Evolutionary conservation across 1,284 basidiomycete species (phyloP).

Genomic region (Vanrija pseudolonga): DNA sequence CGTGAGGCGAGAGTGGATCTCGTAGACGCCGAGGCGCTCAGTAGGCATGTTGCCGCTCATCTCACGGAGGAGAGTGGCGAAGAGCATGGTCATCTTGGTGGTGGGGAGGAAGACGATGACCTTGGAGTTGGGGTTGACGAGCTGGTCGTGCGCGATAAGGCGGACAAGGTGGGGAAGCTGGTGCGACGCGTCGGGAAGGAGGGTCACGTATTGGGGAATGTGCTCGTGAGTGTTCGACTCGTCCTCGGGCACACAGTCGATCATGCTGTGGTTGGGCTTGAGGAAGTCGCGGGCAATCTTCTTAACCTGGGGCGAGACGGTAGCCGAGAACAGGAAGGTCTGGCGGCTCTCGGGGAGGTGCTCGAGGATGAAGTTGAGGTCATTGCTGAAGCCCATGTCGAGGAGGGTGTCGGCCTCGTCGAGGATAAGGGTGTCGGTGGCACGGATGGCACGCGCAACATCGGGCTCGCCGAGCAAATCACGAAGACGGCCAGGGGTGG

Average conservation of each 20-base stretch:
- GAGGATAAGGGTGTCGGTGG: conserved; percentile 68
- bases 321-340: conserved; percentile 95
- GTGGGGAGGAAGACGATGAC: conserved; percentile 86
- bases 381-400: conserved; percentile 93
- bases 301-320: conserved; percentile 54
- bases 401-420: conserved; percentile 95
- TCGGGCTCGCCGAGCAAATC: conserved; percentile 69
- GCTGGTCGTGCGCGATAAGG: conserved; percentile 85
- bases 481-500: conserved; percentile 83
- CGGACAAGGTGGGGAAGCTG: conserved; percentile 77
- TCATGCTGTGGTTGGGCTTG: conserved; percentile 59
- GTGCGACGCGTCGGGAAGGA: conserved; percentile 62
- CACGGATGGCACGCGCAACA: conserved; percentile 57
- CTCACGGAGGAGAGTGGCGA: conserved; percentile 61
- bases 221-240: conserved; percentile 67
- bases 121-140: conserved; percentile 70
- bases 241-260: conserved; percentile 58
- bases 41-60: conserved; percentile 55
- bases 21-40: conserved; percentile 62
- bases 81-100: conserved; percentile 79
- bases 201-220: conserved; percentile 79
- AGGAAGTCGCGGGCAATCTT: conserved; percentile 57
- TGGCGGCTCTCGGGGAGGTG: conserved; percentile 73
- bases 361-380: conserved; percentile 71
- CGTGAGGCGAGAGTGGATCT: conserved; percentile 79